phyloP scores from a whole-genome alignment of 768 basidiomycete species.

The Leccinellum albellum region DNA sequence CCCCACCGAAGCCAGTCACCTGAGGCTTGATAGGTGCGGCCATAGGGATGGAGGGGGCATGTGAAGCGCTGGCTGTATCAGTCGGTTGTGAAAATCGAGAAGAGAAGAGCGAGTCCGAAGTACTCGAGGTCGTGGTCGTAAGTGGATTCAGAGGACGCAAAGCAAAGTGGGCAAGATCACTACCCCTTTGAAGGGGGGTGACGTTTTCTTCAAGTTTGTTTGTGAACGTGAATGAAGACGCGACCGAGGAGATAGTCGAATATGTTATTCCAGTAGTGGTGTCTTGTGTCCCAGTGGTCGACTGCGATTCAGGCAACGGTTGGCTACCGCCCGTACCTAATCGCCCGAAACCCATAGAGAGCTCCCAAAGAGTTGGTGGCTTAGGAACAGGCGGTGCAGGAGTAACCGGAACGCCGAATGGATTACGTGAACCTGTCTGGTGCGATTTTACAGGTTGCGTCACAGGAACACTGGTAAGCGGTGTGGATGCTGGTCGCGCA shows the following conservation, averaged over 20 bases:
- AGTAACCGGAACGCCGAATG: slow-evolving; percentile 76
- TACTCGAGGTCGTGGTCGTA: slow-evolving; percentile 38
- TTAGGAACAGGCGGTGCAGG: slow-evolving; percentile 66
- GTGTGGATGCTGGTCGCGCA: slow-evolving; percentile 69
- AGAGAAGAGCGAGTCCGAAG: slow-evolving; percentile 47
- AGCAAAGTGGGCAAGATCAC: slow-evolving; percentile 13
- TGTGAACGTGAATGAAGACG: slow-evolving; percentile 63
- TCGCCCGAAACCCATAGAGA: slow-evolving; percentile 51
- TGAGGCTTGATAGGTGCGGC: slow-evolving; percentile 38
- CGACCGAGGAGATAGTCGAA: slow-evolving; percentile 63
- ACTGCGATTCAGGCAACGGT: slow-evolving; percentile 27
- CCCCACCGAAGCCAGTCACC: slow-evolving; percentile 49
- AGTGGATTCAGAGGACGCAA: slow-evolving; percentile 27
- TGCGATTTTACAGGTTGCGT: slow-evolving; percentile 76
- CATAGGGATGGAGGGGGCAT: slow-evolving; percentile 33
- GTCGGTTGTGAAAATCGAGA: slow-evolving; percentile 50
- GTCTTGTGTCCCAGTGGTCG: slow-evolving; percentile 28
- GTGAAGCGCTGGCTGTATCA: slow-evolving; percentile 36
- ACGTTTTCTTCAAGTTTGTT: slow-evolving; percentile 26
- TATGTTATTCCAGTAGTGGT: slow-evolving; percentile 15
- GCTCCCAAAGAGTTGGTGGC: slow-evolving; percentile 76
- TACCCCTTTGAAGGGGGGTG: not conserved
- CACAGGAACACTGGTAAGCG: slow-evolving; percentile 48
- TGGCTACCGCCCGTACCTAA: slow-evolving; percentile 26
- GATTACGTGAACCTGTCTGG: slow-evolving; percentile 92